Conservation (phyloP, 1,284 basidiomycete genomes). For the Porogramme epimiltina region DNA sequence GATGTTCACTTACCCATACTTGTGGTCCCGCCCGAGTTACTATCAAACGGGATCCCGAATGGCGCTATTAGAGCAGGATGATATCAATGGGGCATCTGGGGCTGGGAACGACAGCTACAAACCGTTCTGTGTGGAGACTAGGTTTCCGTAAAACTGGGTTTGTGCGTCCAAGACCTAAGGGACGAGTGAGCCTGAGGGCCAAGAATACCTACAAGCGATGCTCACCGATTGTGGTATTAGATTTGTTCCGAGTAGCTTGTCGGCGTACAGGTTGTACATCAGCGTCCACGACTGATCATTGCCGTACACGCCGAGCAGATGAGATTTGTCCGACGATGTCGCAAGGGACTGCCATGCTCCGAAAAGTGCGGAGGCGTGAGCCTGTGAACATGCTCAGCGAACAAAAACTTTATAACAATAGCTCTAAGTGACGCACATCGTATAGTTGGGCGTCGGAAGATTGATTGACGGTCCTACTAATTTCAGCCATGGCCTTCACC, state of each 20-base stretch:
- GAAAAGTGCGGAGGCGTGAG: constrained; percentile 12
- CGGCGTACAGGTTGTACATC: constrained; percentile 66
- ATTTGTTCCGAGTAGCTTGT: constrained; percentile 48
- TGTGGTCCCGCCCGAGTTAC: not conserved
- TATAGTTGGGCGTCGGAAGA: constrained; percentile 49
- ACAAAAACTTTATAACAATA: not conserved
- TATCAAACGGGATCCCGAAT: constrained; percentile 4
- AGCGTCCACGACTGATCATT: constrained; percentile 52
- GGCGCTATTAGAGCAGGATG: constrained; percentile 3
- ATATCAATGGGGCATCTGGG: not conserved
- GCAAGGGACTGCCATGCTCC: constrained; percentile 26
- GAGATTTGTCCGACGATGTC: constrained; percentile 40
- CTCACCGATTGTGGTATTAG: constrained; percentile 24
- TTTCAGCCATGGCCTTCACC: constrained; percentile 66
- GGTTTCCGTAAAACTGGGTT: constrained; percentile 9
- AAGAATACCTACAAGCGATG: not conserved
- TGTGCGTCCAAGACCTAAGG: constrained; percentile 7
- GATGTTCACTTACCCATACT: not conserved
- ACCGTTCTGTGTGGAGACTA: not conserved
- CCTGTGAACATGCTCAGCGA: too few species aligned
- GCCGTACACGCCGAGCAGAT: constrained; percentile 42
- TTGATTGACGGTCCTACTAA: constrained; percentile 53
- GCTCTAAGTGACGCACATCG: constrained; percentile 39
- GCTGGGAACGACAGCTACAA: not conserved
- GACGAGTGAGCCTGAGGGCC: not conserved